These are phyloP conservation scores for thale cress (Arabidopsis thaliana) DNA, from an alignment of 345 rosid species.

Conservation along the genomic window TAIR10.1 NC_003076.8:19245501-19246000, in stretches of 20 bases:
- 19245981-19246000: too few species aligned
- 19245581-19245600: not conserved
- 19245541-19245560: constrained; percentile 24
- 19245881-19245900: not conserved
- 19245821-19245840: not conserved
- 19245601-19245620: constrained; percentile 40
- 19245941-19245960: too few species aligned
- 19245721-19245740: constrained; percentile 34
- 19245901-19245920: constrained; percentile 10
- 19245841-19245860: not conserved
- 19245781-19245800: constrained; percentile 21
- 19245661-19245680: constrained; percentile 38
- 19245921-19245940: not conserved
- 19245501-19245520: constrained; percentile 37
- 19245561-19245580: constrained; percentile 1
- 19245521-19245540: constrained; percentile 33
- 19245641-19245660: constrained; percentile 41
- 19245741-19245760: constrained; percentile 14
- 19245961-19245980: too few species aligned
- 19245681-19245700: constrained; percentile 38
- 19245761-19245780: constrained; percentile 41
- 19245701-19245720: constrained; percentile 38
- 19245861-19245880: not conserved
- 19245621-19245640: constrained; percentile 32
- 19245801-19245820: not conserved